Percentiles rank a stretch among this genome's conserved stretches.
Evolutionary conservation across 768 basidiomycete genomes (phyloP).

Genomic region (Rickenella mellea): DNA sequence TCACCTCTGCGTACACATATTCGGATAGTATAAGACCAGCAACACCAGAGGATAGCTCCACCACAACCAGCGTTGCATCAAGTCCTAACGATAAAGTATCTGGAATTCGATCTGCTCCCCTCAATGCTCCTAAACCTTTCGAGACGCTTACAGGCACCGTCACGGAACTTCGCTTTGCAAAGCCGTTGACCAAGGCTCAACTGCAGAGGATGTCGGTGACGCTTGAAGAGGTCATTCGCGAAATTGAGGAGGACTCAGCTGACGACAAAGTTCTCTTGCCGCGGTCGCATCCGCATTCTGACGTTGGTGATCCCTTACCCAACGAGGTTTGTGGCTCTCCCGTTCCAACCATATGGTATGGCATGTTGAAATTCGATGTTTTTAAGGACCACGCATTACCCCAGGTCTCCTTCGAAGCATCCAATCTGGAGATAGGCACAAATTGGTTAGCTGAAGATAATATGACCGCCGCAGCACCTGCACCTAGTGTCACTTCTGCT

Average conservation of each 20-base stretch:
- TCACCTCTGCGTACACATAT: slow-evolving; percentile 29
- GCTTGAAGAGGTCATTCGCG: slow-evolving; percentile 64
- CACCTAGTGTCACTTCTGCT: slow-evolving; percentile 49
- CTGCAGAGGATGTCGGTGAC: slow-evolving; percentile 64
- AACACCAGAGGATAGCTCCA: slow-evolving; percentile 45
- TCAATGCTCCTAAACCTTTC: background rate
- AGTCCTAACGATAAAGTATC: slow-evolving; percentile 33
- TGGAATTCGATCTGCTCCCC: slow-evolving; percentile 32
- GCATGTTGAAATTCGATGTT: too few species aligned
- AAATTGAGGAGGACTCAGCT: slow-evolving; percentile 67
- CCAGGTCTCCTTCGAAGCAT: too few species aligned
- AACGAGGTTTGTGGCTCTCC: too few species aligned
- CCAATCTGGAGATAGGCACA: too few species aligned
- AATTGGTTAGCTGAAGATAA: slow-evolving; percentile 63
- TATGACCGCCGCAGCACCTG: slow-evolving; percentile 33
- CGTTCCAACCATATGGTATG: too few species aligned
- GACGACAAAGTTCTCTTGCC: slow-evolving; percentile 75
- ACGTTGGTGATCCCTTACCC: too few species aligned
- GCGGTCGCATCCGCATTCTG: slow-evolving; percentile 92
- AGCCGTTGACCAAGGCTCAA: slow-evolving; percentile 39
- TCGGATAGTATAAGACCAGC: slow-evolving; percentile 38
- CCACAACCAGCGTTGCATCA: slow-evolving; percentile 29
- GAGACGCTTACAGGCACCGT: background rate
- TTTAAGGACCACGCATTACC: too few species aligned
- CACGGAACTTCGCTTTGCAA: slow-evolving; percentile 35